Base-by-base conservation (phyloP, 2,329 filamentous ascomycete genomes). In the Paecilomyces sp. region DNA sequence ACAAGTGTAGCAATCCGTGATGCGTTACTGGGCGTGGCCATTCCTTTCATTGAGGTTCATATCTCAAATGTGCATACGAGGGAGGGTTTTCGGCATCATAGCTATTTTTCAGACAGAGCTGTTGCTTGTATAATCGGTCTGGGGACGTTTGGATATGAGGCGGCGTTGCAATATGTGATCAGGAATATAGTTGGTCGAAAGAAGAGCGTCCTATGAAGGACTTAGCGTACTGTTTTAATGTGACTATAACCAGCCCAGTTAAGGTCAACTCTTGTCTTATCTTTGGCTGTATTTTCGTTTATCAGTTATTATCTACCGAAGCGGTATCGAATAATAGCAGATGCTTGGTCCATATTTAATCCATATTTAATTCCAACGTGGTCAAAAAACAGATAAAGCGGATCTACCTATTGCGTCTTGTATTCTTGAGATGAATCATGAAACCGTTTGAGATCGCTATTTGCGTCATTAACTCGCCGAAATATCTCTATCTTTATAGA, bases 11-110 rank as follows among this genome's bases (percentile, higher is more conserved):
- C 86, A 0, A 80, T 92, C 60, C 80, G 90, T n/a, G 90, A 92
- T 72, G 89, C 90, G 0, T 75, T 92, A 28, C 72, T 86, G 0
- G 88, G 85, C 3, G 86, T 90, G 0, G 79, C 79, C 6, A 85
- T 91, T 24, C 89, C 89, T 0, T 92, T 92, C 66, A 79, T 92
- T 54, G 90, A 93, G 76, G 73, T 91, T n/a, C 89, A 92, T 71
- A 82, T 92, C 34, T 86, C 81, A 58, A 92, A 92, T 71, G 83
- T 92, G 1, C 88, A 92, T 72, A 82, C 84, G 31, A 75, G 90
- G 8, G 90, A 92, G 76, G 67, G 79, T 1, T 92, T 84, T 67
- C 79, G 89, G 57, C 82, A 85, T 64, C 85, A 88, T 63, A 90
- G 87, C 63, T 91, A 88, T 68, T 77, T 92, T 64, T 86, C 83